Base-by-base conservation (phyloP, 202 grass and related monocot species). In the Elaeis oleifera region DNA sequence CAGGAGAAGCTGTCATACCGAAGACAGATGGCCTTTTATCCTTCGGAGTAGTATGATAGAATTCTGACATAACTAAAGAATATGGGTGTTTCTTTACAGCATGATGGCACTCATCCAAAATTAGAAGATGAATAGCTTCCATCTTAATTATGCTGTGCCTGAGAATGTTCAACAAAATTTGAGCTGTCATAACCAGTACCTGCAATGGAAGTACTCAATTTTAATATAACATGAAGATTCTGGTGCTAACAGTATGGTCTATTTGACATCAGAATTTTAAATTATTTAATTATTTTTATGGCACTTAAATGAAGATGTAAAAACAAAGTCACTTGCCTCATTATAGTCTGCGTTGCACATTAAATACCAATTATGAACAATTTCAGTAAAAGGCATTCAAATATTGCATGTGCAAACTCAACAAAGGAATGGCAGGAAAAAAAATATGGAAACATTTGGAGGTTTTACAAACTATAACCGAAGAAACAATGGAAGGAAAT, bases 91-190 rank as follows among this genome's bases (percentile, higher is more conserved):
- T 99, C 89, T 99, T 99, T 61, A 99, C 94, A 77, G 94, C 94
- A 84, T 99, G 88, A 82, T 99, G 94, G 75, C 94, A 99, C 79
- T 99, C 94, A 18, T 99, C 94, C 87, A 99, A 84, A 66, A 99
- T 99, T 83, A 99, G 73, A 79, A 99, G 89, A 89, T 99, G 73
- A 74, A 99, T 89, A 29, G 79, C 75, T 70, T 99, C 94, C 94
- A 99, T 99, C 84, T 99, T 99, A 70, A 99, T 89, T 80, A 99
- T 99, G 81, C 94, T 99, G 79, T 99, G 94, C 62, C 94, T 85
- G 70, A 99, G 94, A 79, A 99, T 99, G 88, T 99, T 99, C 62
- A 99, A 84, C 74, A 99, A 89, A 81, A 99, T 92, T 89, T 99
- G 94, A 83, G 94, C 94, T 78, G 94, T 99, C 94, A 99, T 99